Evolutionary conservation across 768 basidiomycete genomes (phyloP).

Genomic region (Russula griseocarnosa): DNA sequence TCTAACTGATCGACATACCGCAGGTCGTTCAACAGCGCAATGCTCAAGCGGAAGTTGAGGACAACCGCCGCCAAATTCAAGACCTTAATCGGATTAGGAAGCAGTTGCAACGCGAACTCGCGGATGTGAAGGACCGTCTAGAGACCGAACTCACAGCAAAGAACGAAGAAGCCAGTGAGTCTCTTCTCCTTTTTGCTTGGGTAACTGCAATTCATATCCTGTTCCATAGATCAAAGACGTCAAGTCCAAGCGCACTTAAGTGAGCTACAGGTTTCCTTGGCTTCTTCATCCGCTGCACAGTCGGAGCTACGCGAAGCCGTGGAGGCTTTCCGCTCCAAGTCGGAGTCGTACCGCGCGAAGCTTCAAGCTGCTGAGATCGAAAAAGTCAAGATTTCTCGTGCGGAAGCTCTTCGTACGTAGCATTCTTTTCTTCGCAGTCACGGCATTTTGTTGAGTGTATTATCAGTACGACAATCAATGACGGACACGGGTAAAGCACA

Average conservation of each 20-base stretch:
- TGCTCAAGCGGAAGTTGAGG: conserved; percentile 61
- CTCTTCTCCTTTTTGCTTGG: neutral
- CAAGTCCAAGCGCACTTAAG: conserved; percentile 57
- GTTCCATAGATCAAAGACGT: conserved; percentile 49
- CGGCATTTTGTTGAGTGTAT: neutral
- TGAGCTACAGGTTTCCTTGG: conserved; percentile 57
- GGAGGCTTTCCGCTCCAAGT: conserved; percentile 62
- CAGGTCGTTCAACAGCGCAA: conserved; percentile 66
- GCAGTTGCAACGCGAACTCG: conserved; percentile 52
- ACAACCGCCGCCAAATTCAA: conserved; percentile 56
- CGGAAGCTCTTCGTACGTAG: conserved; percentile 56
- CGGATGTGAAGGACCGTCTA: conserved; percentile 51
- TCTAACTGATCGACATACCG: conserved; percentile 5
- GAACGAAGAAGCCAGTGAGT: conserved; percentile 56
- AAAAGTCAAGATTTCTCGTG: conserved; percentile 58
- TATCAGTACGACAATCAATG: conserved; percentile 55
- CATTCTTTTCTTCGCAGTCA: neutral
- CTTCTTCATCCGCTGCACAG: conserved; percentile 56
- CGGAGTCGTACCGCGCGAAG: conserved; percentile 51
- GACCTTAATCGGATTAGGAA: conserved; percentile 56
- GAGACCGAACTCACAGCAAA: conserved; percentile 49
- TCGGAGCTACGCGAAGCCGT: conserved; percentile 65
- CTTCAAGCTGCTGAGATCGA: conserved; percentile 68
- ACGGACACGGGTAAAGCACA: conserved; percentile 59
- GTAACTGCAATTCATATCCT: neutral